A percentile compares a stretch with the other conserved stretches of the same genome.
Evolutionary conservation across 2,329 filamentous ascomycete genomes (phyloP).

Genomic region (Cercospora sp.): DNA sequence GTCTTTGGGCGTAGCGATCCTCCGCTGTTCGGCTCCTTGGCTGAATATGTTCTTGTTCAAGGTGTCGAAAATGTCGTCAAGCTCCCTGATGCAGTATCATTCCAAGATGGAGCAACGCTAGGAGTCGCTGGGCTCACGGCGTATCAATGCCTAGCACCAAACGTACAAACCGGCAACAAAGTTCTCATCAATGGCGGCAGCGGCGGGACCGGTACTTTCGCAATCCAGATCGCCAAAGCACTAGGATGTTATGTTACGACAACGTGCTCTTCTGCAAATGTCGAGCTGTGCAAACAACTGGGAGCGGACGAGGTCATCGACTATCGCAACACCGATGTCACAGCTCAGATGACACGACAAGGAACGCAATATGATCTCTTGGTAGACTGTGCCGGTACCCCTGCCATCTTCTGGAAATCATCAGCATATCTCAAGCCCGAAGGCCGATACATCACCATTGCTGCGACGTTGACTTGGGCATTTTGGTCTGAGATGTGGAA

Average conservation of each 20-base stretch:
- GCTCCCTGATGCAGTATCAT: conserved; percentile 40
- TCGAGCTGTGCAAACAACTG: conserved; percentile 56
- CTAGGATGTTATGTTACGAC: conserved; percentile 60
- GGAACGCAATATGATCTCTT: conserved; percentile 53
- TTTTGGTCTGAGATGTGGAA: conserved; percentile 40
- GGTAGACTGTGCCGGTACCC: conserved; percentile 59
- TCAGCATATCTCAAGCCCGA: conserved; percentile 52
- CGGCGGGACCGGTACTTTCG: conserved; percentile 61
- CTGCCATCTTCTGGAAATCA: conserved; percentile 55
- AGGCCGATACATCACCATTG: conserved; percentile 55
- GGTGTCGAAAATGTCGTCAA: conserved; percentile 25
- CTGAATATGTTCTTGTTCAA: conserved; percentile 40
- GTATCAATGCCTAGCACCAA: conserved; percentile 41
- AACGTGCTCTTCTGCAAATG: conserved; percentile 60
- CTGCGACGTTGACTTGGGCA: conserved; percentile 37
- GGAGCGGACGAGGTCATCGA: conserved; percentile 66
- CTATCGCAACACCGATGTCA: conserved; percentile 55
- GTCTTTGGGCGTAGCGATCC: conserved; percentile 44
- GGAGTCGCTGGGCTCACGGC: conserved; percentile 44
- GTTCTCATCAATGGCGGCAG: conserved; percentile 67
- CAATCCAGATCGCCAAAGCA: conserved; percentile 64
- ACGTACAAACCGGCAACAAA: conserved; percentile 48
- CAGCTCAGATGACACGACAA: conserved; percentile 48
- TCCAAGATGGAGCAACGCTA: conserved; percentile 41
- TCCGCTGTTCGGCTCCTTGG: conserved; percentile 40